These are phyloP conservation scores for Botrytis hyacinthi DNA, from an alignment of 2,329 filamentous ascomycete species.

Conservation along the genomic window DNA sequence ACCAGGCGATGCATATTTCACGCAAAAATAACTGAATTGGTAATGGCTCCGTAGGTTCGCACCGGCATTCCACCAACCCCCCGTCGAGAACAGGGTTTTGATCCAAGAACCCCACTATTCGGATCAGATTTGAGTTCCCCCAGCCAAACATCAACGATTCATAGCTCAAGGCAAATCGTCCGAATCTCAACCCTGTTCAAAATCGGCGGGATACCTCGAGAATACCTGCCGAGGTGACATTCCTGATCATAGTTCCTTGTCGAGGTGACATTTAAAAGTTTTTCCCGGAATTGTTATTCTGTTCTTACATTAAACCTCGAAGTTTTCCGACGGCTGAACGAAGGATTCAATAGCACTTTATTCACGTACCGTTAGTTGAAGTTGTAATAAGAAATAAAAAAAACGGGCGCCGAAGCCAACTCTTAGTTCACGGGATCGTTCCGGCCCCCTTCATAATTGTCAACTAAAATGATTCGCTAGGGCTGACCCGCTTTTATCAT, in stretches of 20 bases:
- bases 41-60: not conserved
- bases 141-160: not conserved
- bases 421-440: not conserved
- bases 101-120: constrained; percentile 1
- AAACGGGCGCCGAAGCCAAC: not conserved
- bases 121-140: not conserved
- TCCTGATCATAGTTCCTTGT: not conserved
- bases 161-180: not conserved
- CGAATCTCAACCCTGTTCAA: not conserved
- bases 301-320: not conserved
- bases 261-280: not conserved
- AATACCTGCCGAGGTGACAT: not conserved
- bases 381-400: not conserved
- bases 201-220: not conserved
- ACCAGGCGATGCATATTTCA: not conserved
- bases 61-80: not conserved
- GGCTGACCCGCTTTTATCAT: constrained; percentile 5
- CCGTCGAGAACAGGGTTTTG: not conserved
- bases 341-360: not conserved
- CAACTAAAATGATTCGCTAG: not conserved
- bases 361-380: not conserved
- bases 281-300: not conserved
- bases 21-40: not conserved
- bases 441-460: not conserved
- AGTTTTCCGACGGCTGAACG: not conserved